Conservation (phyloP, 2,329 filamentous ascomycete genomes). For the Diaporthe citri region DNA sequence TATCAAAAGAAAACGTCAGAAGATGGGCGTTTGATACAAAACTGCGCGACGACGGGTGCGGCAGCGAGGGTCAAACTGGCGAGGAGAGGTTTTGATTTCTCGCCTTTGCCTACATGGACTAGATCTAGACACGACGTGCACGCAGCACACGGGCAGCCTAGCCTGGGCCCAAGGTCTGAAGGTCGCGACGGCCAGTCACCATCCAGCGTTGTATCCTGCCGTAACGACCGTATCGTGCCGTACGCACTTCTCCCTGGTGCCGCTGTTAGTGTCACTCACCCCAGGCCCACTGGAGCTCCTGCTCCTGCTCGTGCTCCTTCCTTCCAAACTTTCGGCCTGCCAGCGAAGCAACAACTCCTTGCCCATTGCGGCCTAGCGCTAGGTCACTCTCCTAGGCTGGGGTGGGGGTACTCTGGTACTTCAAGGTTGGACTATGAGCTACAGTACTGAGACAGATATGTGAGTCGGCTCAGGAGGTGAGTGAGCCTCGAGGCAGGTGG, state of each 20-base stretch:
- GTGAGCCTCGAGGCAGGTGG: background rate
- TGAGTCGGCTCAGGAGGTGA: background rate
- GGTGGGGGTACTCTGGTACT: background rate
- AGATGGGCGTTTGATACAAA: conserved; percentile 33
- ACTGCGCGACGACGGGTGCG: conserved; percentile 30
- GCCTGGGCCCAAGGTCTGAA: background rate
- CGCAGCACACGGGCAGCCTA: background rate
- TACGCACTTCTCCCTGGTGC: background rate
- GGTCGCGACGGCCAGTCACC: conserved; percentile 14
- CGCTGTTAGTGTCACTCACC: background rate
- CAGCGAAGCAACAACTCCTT: conserved; percentile 35
- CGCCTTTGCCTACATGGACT: conserved; percentile 16
- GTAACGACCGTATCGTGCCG: background rate
- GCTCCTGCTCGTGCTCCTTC: conserved; percentile 9
- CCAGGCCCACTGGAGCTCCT: conserved; percentile 3
- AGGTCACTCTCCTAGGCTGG: background rate
- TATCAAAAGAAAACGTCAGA: conserved; percentile 37
- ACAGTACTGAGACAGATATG: background rate
- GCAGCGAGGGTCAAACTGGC: conserved; percentile 21
- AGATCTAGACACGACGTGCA: conserved; percentile 13
- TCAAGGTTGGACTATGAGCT: background rate
- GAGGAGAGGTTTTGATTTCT: conserved; percentile 33
- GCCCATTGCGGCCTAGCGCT: conserved; percentile 29
- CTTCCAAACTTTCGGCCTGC: conserved; percentile 36
- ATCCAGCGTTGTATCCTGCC: background rate